Evolutionary conservation across 2,329 filamentous ascomycete species (phyloP), one percentile per base, ranked within the genome.

Genomic region (Colletotrichum echinochloae): DNA sequence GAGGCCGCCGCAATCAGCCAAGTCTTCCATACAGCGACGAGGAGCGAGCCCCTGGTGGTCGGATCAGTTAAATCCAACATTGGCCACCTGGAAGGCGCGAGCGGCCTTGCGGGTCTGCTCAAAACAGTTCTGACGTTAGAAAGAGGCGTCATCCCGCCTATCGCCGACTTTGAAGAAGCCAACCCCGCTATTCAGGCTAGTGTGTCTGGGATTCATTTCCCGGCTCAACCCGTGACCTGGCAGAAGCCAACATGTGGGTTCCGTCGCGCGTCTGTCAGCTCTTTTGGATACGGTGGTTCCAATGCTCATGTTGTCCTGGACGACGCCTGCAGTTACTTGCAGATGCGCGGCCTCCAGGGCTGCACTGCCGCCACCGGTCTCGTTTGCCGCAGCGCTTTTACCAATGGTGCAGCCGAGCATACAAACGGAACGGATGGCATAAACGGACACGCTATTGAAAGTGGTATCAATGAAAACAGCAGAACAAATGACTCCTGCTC

Each of bases 271-370:
- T 86, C 84, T 64, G 81, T 89, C 71, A 89, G 89, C 73, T 87
- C 83, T 66, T 89, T 89, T 73, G 87, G 88, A 1, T 89, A 86
- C 73, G 87, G 88, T 1, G 87, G 87, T 41, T 86, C 86, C 5
- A 89, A 89, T 60, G 83, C 83, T 1, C 87, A 89, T 71, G 81
- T 80, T 2, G 80, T 86, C 23, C 55, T 86, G 7, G 81, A 85
- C 59, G 81, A 82, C 37, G 28, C 72, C 3, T 44, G 26, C 72
- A 65, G 48, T 23, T 69, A 69, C 9, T 41, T 41, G 14, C 16
- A 2, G 14, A 18, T 41, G 16, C 37, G 3, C 37, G 16, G 16
- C 16, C 37, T 41, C 14, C 3, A 41, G 5, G 37, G 37, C 37
- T 41, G 16, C 37, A 18, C 37, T 2, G 16, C 14, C 16, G 5